These are phyloP conservation scores for Vachellia pachyceras DNA, from an alignment of 306 rosid species.

Conservation along the genomic window DNA sequence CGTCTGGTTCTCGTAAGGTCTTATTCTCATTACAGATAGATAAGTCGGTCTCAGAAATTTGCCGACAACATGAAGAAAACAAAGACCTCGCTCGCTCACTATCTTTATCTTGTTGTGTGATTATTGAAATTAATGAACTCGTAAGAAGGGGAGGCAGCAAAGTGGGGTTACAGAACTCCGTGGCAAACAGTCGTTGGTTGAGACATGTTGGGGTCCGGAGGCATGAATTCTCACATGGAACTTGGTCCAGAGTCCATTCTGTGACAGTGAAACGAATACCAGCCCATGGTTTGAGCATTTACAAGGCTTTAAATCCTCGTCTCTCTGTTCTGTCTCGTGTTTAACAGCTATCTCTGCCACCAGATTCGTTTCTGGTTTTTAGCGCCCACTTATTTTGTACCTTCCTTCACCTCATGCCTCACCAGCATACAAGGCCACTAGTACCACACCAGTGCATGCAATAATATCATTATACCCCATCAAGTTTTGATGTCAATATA, in stretches of 20 bases:
- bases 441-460: too few relatives aligned
- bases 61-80: neutral
- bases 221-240: conserved; percentile 1
- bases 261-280: neutral
- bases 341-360: neutral
- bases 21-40: too few relatives aligned
- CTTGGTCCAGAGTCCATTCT: neutral
- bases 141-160: neutral
- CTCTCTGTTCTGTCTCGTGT: neutral
- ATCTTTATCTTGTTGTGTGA: neutral
- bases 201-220: neutral
- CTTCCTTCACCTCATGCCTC: neutral
- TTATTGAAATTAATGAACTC: too few relatives aligned
- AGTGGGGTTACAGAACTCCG: too few relatives aligned
- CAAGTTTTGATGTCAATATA: neutral
- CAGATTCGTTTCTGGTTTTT: neutral
- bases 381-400: neutral
- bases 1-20: too few relatives aligned
- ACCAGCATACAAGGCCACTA: neutral
- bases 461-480: neutral
- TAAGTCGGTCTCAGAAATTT: neutral
- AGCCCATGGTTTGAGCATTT: neutral
- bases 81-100: neutral
- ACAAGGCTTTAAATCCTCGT: neutral
- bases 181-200: too few relatives aligned